Conservation (phyloP, 1,139 yeast genomes). For the Kluyveromyces sp. region DNA sequence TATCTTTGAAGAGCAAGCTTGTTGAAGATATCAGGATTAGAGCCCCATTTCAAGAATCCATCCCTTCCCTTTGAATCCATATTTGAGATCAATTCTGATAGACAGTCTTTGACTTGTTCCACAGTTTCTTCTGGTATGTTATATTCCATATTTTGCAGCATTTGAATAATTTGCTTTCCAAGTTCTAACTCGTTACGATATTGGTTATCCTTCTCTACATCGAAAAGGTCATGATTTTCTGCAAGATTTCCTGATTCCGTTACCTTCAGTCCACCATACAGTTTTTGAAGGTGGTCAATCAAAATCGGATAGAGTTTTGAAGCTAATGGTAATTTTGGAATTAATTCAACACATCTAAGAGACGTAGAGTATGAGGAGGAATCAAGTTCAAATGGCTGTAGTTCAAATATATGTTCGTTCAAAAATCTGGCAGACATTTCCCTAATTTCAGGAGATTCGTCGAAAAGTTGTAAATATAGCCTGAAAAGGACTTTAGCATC, state of each 20-base stretch:
- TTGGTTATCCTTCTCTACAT: constrained; percentile 45
- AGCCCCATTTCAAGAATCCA: constrained; percentile 34
- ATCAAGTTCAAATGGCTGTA: background rate
- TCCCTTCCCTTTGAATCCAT: constrained; percentile 26
- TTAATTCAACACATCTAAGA: background rate
- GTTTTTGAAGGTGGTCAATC: background rate
- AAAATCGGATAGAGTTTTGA: constrained; percentile 8
- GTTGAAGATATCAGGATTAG: constrained; percentile 16
- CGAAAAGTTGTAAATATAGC: constrained; percentile 40
- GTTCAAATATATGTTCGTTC: constrained; percentile 12
- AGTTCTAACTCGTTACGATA: constrained; percentile 38
- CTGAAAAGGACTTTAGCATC: constrained; percentile 17
- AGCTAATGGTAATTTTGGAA: background rate
- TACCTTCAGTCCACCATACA: background rate
- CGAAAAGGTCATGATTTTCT: constrained; percentile 34
- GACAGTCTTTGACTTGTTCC: background rate
- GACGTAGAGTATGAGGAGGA: background rate
- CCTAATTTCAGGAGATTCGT: constrained; percentile 53
- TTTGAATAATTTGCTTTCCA: constrained; percentile 11
- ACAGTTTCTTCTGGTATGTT: background rate
- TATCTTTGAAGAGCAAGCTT: constrained; percentile 12
- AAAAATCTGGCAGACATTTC: constrained; percentile 33
- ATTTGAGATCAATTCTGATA: background rate
- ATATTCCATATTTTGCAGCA: constrained; percentile 11
- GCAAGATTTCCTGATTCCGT: constrained; percentile 8